These are phyloP conservation scores for Septoria linicola DNA, from an alignment of 2,329 filamentous ascomycete species.

Conservation along the genomic window DNA sequence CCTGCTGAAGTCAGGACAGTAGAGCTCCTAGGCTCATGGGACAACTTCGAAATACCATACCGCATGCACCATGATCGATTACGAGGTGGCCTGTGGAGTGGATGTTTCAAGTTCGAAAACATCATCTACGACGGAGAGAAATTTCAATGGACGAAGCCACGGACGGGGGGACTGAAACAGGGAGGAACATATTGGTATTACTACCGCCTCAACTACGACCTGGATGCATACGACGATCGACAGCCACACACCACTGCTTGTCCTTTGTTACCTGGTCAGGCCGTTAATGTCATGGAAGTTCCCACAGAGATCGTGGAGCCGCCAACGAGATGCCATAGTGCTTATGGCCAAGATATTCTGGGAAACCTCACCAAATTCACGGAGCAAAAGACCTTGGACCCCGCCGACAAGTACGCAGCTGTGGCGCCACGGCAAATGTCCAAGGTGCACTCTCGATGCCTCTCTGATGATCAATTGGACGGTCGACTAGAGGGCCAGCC, in stretches of 20 bases:
- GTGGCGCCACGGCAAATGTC: constrained; percentile 34
- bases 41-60: constrained; percentile 82
- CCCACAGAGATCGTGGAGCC: constrained; percentile 59
- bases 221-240: constrained; percentile 71
- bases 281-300: constrained; percentile 79
- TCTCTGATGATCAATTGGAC: constrained; percentile 34
- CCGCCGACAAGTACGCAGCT: constrained; percentile 29
- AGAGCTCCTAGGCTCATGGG: constrained; percentile 87
- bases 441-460: constrained; percentile 33
- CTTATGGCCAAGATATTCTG: constrained; percentile 30
- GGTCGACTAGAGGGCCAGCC: constrained; percentile 28
- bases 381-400: constrained; percentile 31
- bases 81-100: constrained; percentile 78
- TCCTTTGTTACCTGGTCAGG: constrained; percentile 83
- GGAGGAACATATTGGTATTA: constrained; percentile 95
- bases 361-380: constrained; percentile 25
- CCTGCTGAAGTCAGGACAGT: constrained; percentile 64
- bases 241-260: constrained; percentile 75
- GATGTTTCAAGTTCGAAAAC: constrained; percentile 79
- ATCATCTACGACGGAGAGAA: constrained; percentile 77
- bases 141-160: constrained; percentile 52
- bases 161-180: constrained; percentile 83
- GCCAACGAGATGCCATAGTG: constrained; percentile 33
- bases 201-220: constrained; percentile 79
- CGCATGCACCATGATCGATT: constrained; percentile 76